Conservation (phyloP, 108 stramenopile species). For the Schizochytrium sp. region DNA sequence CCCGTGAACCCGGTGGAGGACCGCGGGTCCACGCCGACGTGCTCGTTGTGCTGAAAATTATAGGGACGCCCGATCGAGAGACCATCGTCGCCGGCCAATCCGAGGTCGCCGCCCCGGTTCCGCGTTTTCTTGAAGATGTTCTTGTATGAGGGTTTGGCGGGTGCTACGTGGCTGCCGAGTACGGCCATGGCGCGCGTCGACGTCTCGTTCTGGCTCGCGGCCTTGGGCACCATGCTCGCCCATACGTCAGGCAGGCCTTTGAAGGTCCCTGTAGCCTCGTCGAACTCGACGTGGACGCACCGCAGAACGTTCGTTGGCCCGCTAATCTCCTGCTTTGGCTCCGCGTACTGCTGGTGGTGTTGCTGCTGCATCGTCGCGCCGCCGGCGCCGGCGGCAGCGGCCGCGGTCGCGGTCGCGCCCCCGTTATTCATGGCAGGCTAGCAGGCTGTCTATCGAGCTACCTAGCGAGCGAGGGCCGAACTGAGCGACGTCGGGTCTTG, state of each 20-base stretch:
- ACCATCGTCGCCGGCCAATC: background rate
- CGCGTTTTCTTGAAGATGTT: background rate
- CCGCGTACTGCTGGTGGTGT: background rate
- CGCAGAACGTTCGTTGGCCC: constrained; percentile 8
- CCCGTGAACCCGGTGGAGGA: constrained; percentile 41
- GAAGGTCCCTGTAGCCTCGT: constrained; percentile 16
- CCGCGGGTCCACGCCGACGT: constrained; percentile 36
- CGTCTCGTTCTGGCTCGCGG: background rate
- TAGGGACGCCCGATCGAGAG: constrained; percentile 33
- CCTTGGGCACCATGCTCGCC: constrained; percentile 22
- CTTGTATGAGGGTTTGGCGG: background rate
- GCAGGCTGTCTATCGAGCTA: no score
- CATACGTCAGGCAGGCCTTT: constrained; percentile 26
- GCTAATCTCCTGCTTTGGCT: constrained; percentile 9
- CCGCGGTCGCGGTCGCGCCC: background rate
- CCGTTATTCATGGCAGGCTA: background rate
- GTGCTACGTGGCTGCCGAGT: background rate
- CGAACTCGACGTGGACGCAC: constrained; percentile 27
- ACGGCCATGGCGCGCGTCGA: background rate
- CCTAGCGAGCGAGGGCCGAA: no score
- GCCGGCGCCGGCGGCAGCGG: background rate
- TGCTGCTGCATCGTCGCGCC: background rate
- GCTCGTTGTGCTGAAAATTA: constrained; percentile 47
- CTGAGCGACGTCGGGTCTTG: no score
- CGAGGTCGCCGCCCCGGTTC: background rate